These are phyloP conservation scores for Pelagomonas calceolata DNA, from an alignment of 108 stramenopile genomes.

Conservation along the genomic window DNA sequence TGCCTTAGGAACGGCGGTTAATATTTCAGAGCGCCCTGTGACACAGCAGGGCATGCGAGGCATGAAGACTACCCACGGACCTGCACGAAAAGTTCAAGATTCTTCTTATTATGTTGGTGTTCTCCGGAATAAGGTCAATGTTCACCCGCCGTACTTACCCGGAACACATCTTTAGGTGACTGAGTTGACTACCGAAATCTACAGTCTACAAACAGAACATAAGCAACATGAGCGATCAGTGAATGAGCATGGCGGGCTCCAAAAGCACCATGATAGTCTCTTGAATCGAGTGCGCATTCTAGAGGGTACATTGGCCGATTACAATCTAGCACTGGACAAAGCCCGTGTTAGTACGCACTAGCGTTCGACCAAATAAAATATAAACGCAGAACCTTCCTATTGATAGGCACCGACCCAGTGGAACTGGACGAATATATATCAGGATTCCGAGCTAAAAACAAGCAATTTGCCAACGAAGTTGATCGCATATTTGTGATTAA, in stretches of 20 bases:
- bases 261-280: conserved; percentile 42
- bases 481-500: conserved; percentile 43
- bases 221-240: background rate
- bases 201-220: conserved; percentile 3
- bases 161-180: background rate
- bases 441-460: conserved; percentile 16
- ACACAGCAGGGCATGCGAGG: conserved; percentile 52
- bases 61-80: conserved; percentile 28
- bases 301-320: conserved; percentile 52
- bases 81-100: conserved; percentile 51
- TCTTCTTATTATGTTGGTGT: conserved; percentile 39
- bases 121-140: conserved; percentile 32
- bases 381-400: no score
- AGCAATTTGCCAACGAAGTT: conserved; percentile 10
- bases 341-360: conserved; percentile 21
- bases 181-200: conserved; percentile 22
- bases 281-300: conserved; percentile 30
- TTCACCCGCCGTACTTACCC: conserved; percentile 7
- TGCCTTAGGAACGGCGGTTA: background rate
- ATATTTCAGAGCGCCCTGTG: conserved; percentile 48
- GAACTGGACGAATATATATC: conserved; percentile 33
- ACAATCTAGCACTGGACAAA: conserved; percentile 60
- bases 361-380: no score
- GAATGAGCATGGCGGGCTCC: conserved; percentile 4
- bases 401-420: conserved; percentile 30